phyloP scores from a whole-genome alignment of 1,139 yeast genomes.

The Spathaspora sp. region DNA sequence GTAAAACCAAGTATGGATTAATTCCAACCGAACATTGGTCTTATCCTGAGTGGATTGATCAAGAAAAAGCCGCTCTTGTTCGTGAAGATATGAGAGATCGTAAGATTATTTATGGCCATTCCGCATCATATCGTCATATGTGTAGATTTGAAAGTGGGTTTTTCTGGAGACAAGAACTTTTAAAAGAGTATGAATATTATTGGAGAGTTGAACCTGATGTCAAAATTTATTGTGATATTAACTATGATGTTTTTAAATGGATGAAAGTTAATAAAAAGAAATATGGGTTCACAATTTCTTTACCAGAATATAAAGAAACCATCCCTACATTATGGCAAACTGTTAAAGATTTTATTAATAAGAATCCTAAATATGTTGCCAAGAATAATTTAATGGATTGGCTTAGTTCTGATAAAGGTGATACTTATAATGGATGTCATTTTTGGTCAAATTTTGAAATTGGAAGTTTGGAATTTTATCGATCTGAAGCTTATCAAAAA shows the following conservation, averaged over 20 bases:
- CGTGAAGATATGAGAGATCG: conserved; percentile 53
- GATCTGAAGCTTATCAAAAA: conserved; percentile 63
- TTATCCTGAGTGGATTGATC: conserved; percentile 60
- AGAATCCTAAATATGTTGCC: conserved; percentile 63
- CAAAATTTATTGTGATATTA: conserved; percentile 72
- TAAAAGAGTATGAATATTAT: conserved; percentile 76
- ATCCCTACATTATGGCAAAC: conserved; percentile 82
- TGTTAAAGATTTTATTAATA: conserved; percentile 64
- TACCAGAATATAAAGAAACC: conserved; percentile 81
- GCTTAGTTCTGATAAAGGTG: conserved; percentile 67
- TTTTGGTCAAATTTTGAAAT: conserved; percentile 90
- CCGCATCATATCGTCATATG: conserved; percentile 75
- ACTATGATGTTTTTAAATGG: conserved; percentile 78
- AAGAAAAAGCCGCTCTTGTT: conserved; percentile 52
- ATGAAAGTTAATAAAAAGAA: conserved; percentile 73
- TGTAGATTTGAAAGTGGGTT: conserved; percentile 91
- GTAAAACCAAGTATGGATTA: conserved; percentile 42
- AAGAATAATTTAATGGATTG: conserved; percentile 71
- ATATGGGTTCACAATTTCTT: conserved; percentile 78
- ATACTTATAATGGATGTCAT: conserved; percentile 74
- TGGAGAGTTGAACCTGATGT: conserved; percentile 96
- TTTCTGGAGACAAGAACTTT: conserved; percentile 73
- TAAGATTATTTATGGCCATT: conserved; percentile 60
- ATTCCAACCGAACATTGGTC: conserved; percentile 50
- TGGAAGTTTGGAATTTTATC: conserved; percentile 73